phyloP scores from a whole-genome alignment of 208 protist species.

The Wallacemonas sp. region DNA sequence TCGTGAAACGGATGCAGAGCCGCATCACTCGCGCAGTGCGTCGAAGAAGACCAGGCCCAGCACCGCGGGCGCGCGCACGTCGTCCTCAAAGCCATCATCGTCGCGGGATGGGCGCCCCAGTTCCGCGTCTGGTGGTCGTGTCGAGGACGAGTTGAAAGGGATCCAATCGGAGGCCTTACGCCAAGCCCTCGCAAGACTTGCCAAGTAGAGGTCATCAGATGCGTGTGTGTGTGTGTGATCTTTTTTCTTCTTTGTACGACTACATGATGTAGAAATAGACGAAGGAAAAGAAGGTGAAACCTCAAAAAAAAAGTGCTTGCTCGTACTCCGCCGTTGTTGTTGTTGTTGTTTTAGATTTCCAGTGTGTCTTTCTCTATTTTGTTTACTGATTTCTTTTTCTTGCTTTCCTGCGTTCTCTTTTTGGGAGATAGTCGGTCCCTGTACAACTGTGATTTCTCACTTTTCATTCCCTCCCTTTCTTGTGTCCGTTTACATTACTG shows the following conservation, averaged over 20 bases:
- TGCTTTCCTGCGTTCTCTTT: neutral
- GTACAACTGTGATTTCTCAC: too few relatives aligned
- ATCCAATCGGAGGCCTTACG: slow-evolving; percentile 8
- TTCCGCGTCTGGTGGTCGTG: neutral
- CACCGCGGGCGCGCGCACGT: neutral
- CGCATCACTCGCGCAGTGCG: too few relatives aligned
- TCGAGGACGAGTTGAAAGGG: slow-evolving; percentile 1
- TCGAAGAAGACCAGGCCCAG: neutral
- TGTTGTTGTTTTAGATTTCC: neutral
- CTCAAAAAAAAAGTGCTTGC: too few relatives aligned
- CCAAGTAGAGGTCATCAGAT: neutral
- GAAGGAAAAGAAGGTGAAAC: too few relatives aligned
- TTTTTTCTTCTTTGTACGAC: neutral
- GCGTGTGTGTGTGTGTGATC: neutral
- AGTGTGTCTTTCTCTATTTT: neutral
- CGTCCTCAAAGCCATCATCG: neutral
- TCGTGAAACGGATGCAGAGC: too few relatives aligned
- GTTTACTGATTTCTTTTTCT: neutral
- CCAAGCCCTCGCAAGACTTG: neutral
- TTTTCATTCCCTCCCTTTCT: too few relatives aligned
- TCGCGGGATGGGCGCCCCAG: neutral
- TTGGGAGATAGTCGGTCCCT: too few relatives aligned
- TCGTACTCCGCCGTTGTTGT: too few relatives aligned
- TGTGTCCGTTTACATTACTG: too few relatives aligned
- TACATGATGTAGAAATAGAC: too few relatives aligned